phyloP scores from a whole-genome alignment of 805 yeast genomes.

The Ogataea siamensis region DNA sequence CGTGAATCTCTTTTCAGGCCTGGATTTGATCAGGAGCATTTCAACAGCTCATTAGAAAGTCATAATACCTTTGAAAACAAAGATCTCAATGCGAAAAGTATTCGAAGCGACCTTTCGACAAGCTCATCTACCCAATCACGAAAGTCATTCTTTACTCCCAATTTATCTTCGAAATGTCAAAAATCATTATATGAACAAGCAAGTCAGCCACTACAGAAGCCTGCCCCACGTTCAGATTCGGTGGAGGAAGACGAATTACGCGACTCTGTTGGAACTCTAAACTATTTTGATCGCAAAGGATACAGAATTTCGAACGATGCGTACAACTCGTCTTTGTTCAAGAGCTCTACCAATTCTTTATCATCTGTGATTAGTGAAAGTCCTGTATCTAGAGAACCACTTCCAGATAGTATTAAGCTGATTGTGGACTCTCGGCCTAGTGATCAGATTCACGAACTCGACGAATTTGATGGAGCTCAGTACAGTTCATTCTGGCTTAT shows the following conservation, averaged over 20 bases:
- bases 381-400: conserved; percentile 7
- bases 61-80: too few relatives aligned
- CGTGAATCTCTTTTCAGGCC: conserved; percentile 2
- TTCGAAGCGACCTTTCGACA: conserved; percentile 2
- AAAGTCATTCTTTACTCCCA: conserved; percentile 12
- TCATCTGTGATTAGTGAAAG: conserved; percentile 9
- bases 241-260: conserved; percentile 17
- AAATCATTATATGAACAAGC: conserved; percentile 7
- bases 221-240: conserved; percentile 4
- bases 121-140: conserved; percentile 1
- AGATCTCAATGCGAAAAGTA: conserved; percentile 2
- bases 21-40: too few relatives aligned
- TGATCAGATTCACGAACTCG: conserved; percentile 22
- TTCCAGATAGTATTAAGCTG: conserved; percentile 26
- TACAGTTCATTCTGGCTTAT: conserved; percentile 33
- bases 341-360: conserved; percentile 6
- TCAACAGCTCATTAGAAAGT: too few relatives aligned
- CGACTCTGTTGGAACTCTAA: conserved; percentile 15
- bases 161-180: conserved; percentile 10
- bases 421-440: conserved; percentile 30
- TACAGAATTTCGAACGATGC: conserved; percentile 12
- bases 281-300: conserved; percentile 12
- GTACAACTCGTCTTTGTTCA: conserved; percentile 3
- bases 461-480: conserved; percentile 24
- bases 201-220: not conserved